phyloP scores from a whole-genome alignment of 2,329 filamentous ascomycete species.

The Fusarium sp. region DNA sequence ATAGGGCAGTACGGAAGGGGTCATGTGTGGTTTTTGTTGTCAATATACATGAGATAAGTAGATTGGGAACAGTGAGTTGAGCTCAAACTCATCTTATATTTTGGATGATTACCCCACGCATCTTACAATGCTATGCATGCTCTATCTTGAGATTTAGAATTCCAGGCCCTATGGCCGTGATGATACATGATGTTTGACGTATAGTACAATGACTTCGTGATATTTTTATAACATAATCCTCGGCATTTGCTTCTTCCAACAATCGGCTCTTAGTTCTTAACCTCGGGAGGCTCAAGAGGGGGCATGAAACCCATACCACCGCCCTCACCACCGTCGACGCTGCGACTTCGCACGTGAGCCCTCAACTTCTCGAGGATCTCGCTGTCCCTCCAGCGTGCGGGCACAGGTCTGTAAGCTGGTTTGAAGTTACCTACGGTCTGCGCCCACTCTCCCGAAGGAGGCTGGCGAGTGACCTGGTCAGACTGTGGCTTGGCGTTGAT shows the following conservation, averaged over 20 bases:
- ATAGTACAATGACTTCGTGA: constrained; percentile 27
- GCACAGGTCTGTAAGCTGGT: constrained; percentile 92
- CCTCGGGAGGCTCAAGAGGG: constrained; percentile 50
- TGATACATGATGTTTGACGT: constrained; percentile 29
- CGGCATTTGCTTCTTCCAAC: not conserved
- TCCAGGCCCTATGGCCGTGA: constrained; percentile 16
- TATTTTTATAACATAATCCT: not conserved
- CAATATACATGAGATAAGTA: not conserved
- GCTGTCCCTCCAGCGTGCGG: constrained; percentile 84
- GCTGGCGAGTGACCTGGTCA: constrained; percentile 52
- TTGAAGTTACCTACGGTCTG: constrained; percentile 96
- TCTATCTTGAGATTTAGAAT: constrained; percentile 6
- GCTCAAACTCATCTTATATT: constrained; percentile 7
- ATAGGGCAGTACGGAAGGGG: not conserved
- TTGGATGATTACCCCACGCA: constrained; percentile 7
- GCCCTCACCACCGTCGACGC: constrained; percentile 55
- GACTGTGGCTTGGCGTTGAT: constrained; percentile 42
- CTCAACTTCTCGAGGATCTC: constrained; percentile 82
- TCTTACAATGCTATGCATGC: constrained; percentile 20
- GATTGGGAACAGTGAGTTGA: not conserved
- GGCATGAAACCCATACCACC: constrained; percentile 71
- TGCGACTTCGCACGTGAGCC: constrained; percentile 78
- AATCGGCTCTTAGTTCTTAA: constrained; percentile 2
- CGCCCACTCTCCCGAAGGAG: constrained; percentile 83
- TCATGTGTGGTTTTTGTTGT: not conserved